These are phyloP conservation scores for Lumnitzera littorea DNA, from an alignment of 345 rosid genomes.

Conservation along the genomic window DNA sequence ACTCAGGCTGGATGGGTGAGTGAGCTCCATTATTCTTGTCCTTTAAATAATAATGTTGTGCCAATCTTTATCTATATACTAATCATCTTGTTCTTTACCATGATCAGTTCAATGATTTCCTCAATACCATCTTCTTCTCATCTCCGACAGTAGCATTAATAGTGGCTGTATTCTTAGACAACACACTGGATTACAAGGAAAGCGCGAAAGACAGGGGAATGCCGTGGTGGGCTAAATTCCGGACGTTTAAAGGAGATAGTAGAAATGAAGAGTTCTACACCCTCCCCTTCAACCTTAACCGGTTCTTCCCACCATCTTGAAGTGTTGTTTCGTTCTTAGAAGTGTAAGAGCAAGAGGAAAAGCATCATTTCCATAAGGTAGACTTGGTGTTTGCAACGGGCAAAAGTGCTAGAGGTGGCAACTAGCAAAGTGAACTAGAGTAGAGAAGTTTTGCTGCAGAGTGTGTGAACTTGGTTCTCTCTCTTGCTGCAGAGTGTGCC, in stretches of 20 bases:
- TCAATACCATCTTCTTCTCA: constrained; percentile 88
- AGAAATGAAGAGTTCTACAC: constrained; percentile 92
- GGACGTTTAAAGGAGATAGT: constrained; percentile 81
- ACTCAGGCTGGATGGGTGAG: constrained; percentile 85
- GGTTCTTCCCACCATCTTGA: constrained; percentile 93
- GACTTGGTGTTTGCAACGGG: neutral
- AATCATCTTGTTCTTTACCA: neutral
- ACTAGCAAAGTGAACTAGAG: constrained; percentile 8
- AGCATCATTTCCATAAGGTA: constrained; percentile 18
- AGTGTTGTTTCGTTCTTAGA: neutral
- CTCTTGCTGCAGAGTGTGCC: constrained; percentile 16
- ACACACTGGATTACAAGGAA: constrained; percentile 83
- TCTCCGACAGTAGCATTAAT: constrained; percentile 82
- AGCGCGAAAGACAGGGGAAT: constrained; percentile 83
- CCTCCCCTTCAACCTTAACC: constrained; percentile 91
- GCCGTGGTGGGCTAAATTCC: constrained; percentile 95
- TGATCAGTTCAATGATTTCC: constrained; percentile 89
- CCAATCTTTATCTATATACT: neutral
- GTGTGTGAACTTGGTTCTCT: constrained; percentile 15
- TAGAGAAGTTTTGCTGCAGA: constrained; percentile 15
- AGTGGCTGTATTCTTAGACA: constrained; percentile 77
- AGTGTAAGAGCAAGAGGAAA: constrained; percentile 7
- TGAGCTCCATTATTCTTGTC: neutral
- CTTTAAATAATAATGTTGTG: neutral
- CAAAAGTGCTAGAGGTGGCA: constrained; percentile 1